These are phyloP conservation scores for Zasmidium citrigriseum DNA, from an alignment of 2,329 filamentous ascomycete species.

Conservation along the genomic window DNA sequence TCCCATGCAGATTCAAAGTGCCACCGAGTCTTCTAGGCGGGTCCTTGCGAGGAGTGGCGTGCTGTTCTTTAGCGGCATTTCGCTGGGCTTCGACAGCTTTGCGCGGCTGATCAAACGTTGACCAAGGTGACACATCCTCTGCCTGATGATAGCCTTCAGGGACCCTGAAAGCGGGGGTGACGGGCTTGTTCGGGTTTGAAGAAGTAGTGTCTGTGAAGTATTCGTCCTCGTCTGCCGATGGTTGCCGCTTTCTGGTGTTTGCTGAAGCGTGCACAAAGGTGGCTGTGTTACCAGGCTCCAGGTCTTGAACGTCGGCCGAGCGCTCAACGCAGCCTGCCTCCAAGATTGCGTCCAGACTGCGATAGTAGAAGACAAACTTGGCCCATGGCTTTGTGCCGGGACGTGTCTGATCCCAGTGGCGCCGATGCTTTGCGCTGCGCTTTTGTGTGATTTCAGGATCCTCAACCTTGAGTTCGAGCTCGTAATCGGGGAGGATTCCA, in stretches of 20 bases:
- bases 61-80: too few relatives aligned
- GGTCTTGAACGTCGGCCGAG: conserved; percentile 8
- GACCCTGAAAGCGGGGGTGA: too few relatives aligned
- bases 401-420: conserved; percentile 24
- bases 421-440: conserved; percentile 18
- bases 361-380: conserved; percentile 45
- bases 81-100: too few relatives aligned
- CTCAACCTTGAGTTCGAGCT: conserved; percentile 19
- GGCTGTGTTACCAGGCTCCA: conserved; percentile 10
- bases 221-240: background rate
- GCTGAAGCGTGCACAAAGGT: background rate
- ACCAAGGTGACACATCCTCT: too few relatives aligned
- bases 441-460: conserved; percentile 12
- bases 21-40: too few relatives aligned
- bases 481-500: conserved; percentile 25
- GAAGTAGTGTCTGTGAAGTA: background rate
- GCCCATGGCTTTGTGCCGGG: conserved; percentile 41
- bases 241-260: background rate
- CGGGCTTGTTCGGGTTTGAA: background rate
- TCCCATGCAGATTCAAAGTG: too few relatives aligned
- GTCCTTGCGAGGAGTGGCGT: too few relatives aligned
- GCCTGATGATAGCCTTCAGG: too few relatives aligned
- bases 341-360: conserved; percentile 30
- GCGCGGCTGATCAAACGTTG: too few relatives aligned
- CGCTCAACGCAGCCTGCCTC: conserved; percentile 20